These are phyloP conservation scores for Colletotrichum scovillei DNA, from an alignment of 2,329 filamentous ascomycete genomes.

Conservation along the genomic window DNA sequence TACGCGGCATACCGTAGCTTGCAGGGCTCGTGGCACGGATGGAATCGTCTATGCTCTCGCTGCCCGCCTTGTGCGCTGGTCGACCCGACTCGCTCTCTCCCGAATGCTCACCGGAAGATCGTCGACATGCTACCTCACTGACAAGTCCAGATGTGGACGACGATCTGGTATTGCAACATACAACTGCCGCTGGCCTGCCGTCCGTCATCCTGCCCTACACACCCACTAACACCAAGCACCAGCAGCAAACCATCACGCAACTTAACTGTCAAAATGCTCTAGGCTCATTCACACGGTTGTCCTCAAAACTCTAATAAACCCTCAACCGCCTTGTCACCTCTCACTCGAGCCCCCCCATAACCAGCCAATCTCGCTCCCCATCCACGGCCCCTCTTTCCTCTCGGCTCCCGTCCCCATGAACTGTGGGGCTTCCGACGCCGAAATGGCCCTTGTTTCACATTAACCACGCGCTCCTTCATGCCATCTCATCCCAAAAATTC, in stretches of 20 bases:
- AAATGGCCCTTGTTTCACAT: constrained; percentile 33
- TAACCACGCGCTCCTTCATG: constrained; percentile 32
- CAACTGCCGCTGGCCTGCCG: not conserved
- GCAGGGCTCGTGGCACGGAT: constrained; percentile 27
- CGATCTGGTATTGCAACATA: not conserved
- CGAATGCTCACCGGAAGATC: not conserved
- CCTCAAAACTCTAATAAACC: not conserved
- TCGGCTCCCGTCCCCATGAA: constrained; percentile 6
- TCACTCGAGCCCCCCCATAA: not conserved
- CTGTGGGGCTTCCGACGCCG: constrained; percentile 25
- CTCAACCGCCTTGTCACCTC: not conserved
- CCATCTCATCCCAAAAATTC: constrained; percentile 24
- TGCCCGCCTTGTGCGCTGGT: not conserved
- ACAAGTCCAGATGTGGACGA: not conserved
- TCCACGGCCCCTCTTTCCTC: not conserved
- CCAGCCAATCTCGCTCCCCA: constrained; percentile 19
- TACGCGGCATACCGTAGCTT: not conserved
- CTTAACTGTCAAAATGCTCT: not conserved
- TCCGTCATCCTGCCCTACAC: not conserved
- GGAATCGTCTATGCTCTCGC: constrained; percentile 29
- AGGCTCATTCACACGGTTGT: not conserved
- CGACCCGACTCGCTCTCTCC: not conserved
- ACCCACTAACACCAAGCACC: not conserved
- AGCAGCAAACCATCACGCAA: not conserved
- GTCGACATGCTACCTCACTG: constrained; percentile 11